A percentile compares a stretch with the other conserved stretches of the same genome.
Evolutionary conservation across 352 stramenopile species (phyloP).

Genomic region (Globisporangium spinosum): DNA sequence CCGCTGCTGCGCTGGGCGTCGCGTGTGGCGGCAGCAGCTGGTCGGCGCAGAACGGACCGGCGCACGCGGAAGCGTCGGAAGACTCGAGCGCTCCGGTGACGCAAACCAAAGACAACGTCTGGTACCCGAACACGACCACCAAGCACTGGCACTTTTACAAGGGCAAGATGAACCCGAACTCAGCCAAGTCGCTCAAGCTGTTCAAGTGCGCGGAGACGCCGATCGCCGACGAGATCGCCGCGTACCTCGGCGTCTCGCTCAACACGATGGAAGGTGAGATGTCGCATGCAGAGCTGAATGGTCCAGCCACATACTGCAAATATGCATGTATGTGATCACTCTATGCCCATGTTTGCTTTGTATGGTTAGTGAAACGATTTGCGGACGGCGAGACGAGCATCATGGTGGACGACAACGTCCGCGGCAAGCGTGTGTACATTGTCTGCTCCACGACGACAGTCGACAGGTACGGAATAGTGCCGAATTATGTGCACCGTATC

Average conservation of each 20-base stretch:
- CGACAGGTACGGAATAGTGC: constrained; percentile 49
- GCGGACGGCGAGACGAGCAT: constrained; percentile 84
- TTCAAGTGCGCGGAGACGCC: constrained; percentile 87
- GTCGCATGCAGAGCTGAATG: background rate
- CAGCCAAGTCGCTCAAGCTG: constrained; percentile 84
- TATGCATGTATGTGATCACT: background rate
- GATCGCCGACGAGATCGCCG: constrained; percentile 82
- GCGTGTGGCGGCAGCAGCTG: constrained; percentile 27
- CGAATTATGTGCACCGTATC: background rate
- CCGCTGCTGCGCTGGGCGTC: constrained; percentile 35
- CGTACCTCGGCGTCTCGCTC: constrained; percentile 72
- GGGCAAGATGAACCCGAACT: constrained; percentile 79
- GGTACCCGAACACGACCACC: constrained; percentile 80
- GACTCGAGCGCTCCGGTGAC: constrained; percentile 18
- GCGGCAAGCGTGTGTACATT: constrained; percentile 83
- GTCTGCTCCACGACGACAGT: constrained; percentile 85
- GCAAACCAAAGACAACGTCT: constrained; percentile 32
- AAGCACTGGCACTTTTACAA: constrained; percentile 89
- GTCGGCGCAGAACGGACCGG: constrained; percentile 13
- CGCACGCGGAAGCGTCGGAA: constrained; percentile 11
- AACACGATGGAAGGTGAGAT: constrained; percentile 63
- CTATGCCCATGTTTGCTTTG: background rate
- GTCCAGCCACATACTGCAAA: background rate
- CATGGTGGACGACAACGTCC: constrained; percentile 70
- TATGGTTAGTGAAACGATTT: constrained; percentile 26